phyloP scores from a whole-genome alignment of 805 yeast genomes.

The Candida sithepensis region DNA sequence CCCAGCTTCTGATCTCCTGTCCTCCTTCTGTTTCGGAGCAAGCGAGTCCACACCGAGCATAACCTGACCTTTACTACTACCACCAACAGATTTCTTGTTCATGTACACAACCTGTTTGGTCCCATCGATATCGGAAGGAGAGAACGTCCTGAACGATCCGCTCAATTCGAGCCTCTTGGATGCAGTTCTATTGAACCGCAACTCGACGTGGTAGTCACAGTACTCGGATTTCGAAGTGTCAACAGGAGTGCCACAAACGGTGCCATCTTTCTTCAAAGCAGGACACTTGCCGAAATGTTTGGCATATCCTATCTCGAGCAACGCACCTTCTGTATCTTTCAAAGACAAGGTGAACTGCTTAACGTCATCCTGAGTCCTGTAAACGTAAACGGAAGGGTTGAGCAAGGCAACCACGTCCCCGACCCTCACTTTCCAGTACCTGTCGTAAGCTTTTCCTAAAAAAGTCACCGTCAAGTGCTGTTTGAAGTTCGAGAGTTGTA shows the following conservation, averaged over 20 bases:
- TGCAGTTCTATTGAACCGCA: constrained; percentile 45
- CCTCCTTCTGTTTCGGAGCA: constrained; percentile 23
- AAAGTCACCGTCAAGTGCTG: constrained; percentile 57
- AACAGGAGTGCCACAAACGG: constrained; percentile 57
- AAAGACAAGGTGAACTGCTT: constrained; percentile 52
- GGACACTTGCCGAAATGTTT: constrained; percentile 68
- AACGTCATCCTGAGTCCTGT: constrained; percentile 27
- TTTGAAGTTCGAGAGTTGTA: constrained; percentile 67
- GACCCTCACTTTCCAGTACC: constrained; percentile 66
- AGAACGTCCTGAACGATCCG: constrained; percentile 51
- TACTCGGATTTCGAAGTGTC: constrained; percentile 48
- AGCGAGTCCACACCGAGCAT: constrained; percentile 20
- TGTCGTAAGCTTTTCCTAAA: constrained; percentile 63
- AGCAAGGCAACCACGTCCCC: constrained; percentile 75
- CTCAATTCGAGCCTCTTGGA: constrained; percentile 77
- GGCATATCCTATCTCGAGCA: constrained; percentile 73
- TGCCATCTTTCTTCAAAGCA: constrained; percentile 41
- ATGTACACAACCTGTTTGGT: constrained; percentile 39
- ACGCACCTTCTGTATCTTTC: constrained; percentile 43
- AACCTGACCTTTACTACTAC: no score
- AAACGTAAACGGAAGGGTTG: constrained; percentile 62
- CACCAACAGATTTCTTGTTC: constrained; percentile 8
- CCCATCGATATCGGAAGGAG: constrained; percentile 46
- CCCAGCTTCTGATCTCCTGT: constrained; percentile 16
- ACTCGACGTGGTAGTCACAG: constrained; percentile 73